phyloP scores from a whole-genome alignment of 2,329 filamentous ascomycete species.

The Kalmusia sp. region DNA sequence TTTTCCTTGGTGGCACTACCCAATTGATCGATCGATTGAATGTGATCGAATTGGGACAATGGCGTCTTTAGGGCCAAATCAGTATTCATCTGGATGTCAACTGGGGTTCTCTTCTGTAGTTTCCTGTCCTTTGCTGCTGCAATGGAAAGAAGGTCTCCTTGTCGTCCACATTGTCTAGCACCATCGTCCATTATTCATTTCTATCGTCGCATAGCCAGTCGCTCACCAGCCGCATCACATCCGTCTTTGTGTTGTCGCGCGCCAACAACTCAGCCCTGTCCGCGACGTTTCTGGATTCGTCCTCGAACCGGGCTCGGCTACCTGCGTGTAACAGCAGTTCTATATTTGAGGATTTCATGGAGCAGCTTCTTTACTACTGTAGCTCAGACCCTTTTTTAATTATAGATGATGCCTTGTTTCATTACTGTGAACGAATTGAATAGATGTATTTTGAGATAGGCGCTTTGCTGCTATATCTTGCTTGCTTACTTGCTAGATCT shows the following conservation, averaged over 20 bases:
- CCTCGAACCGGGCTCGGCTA: slow-evolving; percentile 20
- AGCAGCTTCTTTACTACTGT: too few species aligned
- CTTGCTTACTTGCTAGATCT: too few species aligned
- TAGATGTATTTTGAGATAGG: too few species aligned
- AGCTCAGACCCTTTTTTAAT: too few species aligned
- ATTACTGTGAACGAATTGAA: too few species aligned
- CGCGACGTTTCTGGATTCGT: slow-evolving; percentile 23
- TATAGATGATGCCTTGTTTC: too few species aligned
- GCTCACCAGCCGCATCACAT: slow-evolving; percentile 16
- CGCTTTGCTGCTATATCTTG: too few species aligned
- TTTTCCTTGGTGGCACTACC: slow-evolving; percentile 30
- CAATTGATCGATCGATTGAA: slow-evolving; percentile 4
- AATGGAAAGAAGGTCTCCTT: too few species aligned
- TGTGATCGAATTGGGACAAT: neutral
- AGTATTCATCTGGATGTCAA: neutral
- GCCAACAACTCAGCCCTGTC: slow-evolving; percentile 15
- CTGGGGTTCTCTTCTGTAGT: neutral
- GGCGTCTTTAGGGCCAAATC: slow-evolving; percentile 4
- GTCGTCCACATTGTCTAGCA: neutral
- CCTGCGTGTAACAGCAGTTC: slow-evolving; percentile 36
- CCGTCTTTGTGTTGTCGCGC: slow-evolving; percentile 12
- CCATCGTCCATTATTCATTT: slow-evolving; percentile 16
- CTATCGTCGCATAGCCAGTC: slow-evolving; percentile 16
- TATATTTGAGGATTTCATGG: too few species aligned
- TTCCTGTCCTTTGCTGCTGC: neutral